phyloP scores from a whole-genome alignment of 2,329 filamentous ascomycete species.

The Orbilia blumenaviensis region DNA sequence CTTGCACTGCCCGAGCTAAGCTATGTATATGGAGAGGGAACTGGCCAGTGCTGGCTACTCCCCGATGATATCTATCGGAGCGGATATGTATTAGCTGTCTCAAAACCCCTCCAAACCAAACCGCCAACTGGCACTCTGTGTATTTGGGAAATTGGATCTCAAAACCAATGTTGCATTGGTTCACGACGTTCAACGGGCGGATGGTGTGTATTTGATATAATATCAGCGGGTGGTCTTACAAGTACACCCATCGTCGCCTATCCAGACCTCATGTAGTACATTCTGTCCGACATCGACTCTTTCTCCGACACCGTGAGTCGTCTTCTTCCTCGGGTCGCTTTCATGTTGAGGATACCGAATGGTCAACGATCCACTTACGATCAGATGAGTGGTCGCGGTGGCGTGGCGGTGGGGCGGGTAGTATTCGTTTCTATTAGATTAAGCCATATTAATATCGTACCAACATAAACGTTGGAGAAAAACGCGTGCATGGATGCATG shows the following conservation, averaged over 20 bases:
- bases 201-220: too few relatives aligned
- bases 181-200: too few relatives aligned
- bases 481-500: too few relatives aligned
- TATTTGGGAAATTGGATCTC: too few relatives aligned
- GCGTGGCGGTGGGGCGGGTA: constrained; percentile 74
- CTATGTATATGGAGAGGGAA: too few relatives aligned
- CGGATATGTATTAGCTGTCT: background rate
- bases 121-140: too few relatives aligned
- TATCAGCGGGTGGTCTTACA: constrained; percentile 63
- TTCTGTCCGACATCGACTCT: constrained; percentile 73
- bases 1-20: too few relatives aligned
- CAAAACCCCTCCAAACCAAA: background rate
- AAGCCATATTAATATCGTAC: constrained; percentile 27
- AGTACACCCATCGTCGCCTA: constrained; percentile 72
- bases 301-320: constrained; percentile 70
- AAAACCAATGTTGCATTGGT: too few relatives aligned
- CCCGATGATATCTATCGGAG: background rate
- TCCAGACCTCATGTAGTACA: constrained; percentile 74
- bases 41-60: background rate
- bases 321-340: constrained; percentile 65
- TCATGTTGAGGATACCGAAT: constrained; percentile 73
- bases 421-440: constrained; percentile 68
- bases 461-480: too few relatives aligned
- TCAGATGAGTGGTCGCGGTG: constrained; percentile 74
- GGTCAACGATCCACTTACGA: constrained; percentile 72